Conservation (phyloP, 2,329 filamentous ascomycete species). For the Sarocladiaceae sp. region DNA sequence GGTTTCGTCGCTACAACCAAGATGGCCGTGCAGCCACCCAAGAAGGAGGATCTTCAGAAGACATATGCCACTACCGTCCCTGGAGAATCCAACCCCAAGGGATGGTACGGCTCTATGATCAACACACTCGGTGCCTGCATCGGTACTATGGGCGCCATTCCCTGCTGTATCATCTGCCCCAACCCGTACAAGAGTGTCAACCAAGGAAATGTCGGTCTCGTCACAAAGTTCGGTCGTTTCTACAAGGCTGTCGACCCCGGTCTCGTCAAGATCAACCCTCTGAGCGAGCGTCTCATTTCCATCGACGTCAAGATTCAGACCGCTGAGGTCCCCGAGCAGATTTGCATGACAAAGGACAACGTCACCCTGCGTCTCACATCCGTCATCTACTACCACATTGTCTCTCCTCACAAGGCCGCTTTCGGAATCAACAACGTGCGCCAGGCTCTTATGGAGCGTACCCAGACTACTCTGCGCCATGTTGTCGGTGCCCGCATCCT, state of each 20-base stretch:
- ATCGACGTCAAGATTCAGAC: slow-evolving; percentile 99
- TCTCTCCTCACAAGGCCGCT: slow-evolving; percentile 89
- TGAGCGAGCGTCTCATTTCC: slow-evolving; percentile 82
- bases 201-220: slow-evolving; percentile 90
- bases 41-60: slow-evolving; percentile 76
- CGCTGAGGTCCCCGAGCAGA: slow-evolving; percentile 89
- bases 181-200: slow-evolving; percentile 92
- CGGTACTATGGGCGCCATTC: slow-evolving; percentile 77
- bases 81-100: slow-evolving; percentile 63
- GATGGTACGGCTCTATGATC: slow-evolving; percentile 89
- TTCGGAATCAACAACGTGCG: slow-evolving; percentile 94
- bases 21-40: slow-evolving; percentile 72
- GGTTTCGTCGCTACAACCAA: slow-evolving; percentile 47
- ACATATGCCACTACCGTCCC: slow-evolving; percentile 64
- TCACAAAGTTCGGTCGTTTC: slow-evolving; percentile 93
- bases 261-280: slow-evolving; percentile 93
- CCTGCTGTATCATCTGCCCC: slow-evolving; percentile 85
- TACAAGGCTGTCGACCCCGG: slow-evolving; percentile 94
- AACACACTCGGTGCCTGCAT: slow-evolving; percentile 67
- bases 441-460: slow-evolving; percentile 94
- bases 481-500: slow-evolving; percentile 92
- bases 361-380: slow-evolving; percentile 89
- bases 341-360: slow-evolving; percentile 99
- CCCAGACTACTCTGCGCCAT: slow-evolving; percentile 93
- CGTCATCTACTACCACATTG: slow-evolving; percentile 99